Base-by-base conservation (phyloP, 1,284 basidiomycete species). In the Malassezia psittaci region DNA sequence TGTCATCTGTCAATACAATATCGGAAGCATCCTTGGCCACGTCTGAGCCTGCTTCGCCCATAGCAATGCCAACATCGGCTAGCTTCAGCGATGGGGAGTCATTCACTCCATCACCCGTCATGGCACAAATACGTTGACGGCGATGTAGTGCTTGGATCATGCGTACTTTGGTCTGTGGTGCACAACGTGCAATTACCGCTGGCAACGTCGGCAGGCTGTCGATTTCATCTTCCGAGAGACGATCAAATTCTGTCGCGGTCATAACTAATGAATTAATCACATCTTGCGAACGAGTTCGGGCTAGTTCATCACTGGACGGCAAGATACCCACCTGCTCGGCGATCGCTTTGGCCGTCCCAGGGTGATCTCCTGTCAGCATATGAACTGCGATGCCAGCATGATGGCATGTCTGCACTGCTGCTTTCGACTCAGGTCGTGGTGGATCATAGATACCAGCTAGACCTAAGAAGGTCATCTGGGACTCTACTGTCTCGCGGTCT, bases 1-100 rank as follows among this genome's bases (percentile, higher is more conserved):
- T 85, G 76, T 86, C 83, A 67, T 85, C 83, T 33, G 81, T 81
- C 48, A 85, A 76, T 0, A 85, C 83, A 46, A 85, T 77, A 68
- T 83, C 82, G 15, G 81, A 79, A 6, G 78, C 78, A 54, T 79
- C 78, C 68, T 79, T 79, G 40, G 67, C 68, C 3, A 74, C 66
- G 35, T 72, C 66, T 39, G 63, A 64, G 2, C 67, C 66, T 40
- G 65, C 67, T 58, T 64, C 61, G 34, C 72, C 72, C 72, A 74
- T 74, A 24, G 69, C 72, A 38, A 74, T 71, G 29, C 72, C 72
- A 9, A 73, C 66, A 42, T 74, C 69, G 18, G 69, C 65, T 55
- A 68, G 64, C 60, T 73, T 73, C 43, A 74, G 68, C 35, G 65
- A 65, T 13, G 72, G 72, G n/a, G 69, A 69, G 57, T 74, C 72